Percentiles rank a stretch among this genome's conserved stretches.
Evolutionary conservation across 2,329 filamentous ascomycete genomes (phyloP).

Genomic region (Xylariaceae sp.): DNA sequence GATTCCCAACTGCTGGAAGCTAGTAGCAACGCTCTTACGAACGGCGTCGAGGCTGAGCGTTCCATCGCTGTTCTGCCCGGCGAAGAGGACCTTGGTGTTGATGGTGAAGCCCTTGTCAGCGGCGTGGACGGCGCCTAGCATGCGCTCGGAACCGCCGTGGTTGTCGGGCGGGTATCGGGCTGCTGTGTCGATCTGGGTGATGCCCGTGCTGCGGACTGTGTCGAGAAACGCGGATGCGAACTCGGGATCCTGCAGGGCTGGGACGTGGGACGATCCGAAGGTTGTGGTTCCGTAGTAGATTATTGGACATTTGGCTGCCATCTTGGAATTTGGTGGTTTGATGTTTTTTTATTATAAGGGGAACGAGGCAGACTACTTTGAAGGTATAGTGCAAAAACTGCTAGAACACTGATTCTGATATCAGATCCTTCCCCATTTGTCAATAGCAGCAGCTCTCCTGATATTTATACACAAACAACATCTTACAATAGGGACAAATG

Average conservation of each 20-base stretch:
- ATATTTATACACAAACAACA: no score
- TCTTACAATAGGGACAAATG: no score
- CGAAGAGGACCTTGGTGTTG: conserved; percentile 18
- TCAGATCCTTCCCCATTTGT: no score
- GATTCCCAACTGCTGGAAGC: not conserved
- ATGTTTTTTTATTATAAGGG: no score
- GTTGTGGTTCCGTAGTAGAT: not conserved
- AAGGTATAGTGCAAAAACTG: no score
- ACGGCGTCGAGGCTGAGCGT: conserved; percentile 9
- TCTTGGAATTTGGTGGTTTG: no score
- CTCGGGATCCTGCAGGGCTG: not conserved
- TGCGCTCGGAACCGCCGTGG: not conserved
- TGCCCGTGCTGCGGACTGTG: not conserved
- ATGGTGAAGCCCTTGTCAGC: conserved; percentile 10
- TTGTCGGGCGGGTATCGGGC: not conserved
- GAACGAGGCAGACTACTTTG: no score
- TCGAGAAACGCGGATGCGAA: not conserved
- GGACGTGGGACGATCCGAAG: not conserved
- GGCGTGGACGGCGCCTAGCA: not conserved
- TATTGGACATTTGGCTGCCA: not conserved
- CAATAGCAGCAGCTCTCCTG: no score
- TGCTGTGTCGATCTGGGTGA: not conserved
- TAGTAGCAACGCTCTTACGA: conserved; percentile 10
- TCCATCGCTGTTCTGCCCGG: conserved; percentile 11
- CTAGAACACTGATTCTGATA: no score